phyloP scores from a whole-genome alignment of 1,139 yeast genomes.

The Wickerhamomyces sp. region DNA sequence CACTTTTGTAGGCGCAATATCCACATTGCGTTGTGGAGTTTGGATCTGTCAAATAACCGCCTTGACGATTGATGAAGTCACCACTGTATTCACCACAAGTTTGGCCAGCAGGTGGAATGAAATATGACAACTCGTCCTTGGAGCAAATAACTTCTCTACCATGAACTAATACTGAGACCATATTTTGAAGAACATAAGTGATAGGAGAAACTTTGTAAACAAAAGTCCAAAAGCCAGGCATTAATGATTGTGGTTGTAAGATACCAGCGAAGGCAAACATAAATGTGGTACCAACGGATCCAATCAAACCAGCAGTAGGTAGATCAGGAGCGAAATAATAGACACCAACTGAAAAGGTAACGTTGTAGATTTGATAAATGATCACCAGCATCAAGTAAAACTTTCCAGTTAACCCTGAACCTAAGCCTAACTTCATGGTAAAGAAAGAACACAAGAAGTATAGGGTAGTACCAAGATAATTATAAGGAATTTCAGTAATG shows the following conservation, averaged over 20 bases:
- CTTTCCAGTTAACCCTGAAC: constrained; percentile 41
- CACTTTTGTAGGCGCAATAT: constrained; percentile 39
- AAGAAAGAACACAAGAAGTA: constrained; percentile 54
- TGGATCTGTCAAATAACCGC: constrained; percentile 55
- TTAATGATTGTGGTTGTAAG: constrained; percentile 47
- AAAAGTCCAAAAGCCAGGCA: constrained; percentile 72
- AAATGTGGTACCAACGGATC: constrained; percentile 34
- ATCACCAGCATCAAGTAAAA: constrained; percentile 14
- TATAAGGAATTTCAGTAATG: constrained; percentile 50
- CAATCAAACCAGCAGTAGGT: constrained; percentile 50
- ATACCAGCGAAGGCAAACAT: constrained; percentile 51
- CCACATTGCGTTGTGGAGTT: constrained; percentile 50
- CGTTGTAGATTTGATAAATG: constrained; percentile 3
- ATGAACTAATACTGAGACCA: constrained; percentile 49
- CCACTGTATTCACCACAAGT: constrained; percentile 55
- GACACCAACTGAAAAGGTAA: constrained; percentile 1
- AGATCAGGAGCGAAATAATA: constrained; percentile 3
- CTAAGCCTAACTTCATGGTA: constrained; percentile 52
- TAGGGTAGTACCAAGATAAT: constrained; percentile 45
- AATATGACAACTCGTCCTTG: constrained; percentile 42
- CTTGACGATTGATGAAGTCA: constrained; percentile 24
- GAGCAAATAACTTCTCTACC: constrained; percentile 54
- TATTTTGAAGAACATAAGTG: constrained; percentile 60
- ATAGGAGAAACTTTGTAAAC: constrained; percentile 71
- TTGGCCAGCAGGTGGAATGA: constrained; percentile 54